A percentile compares a stretch with the other conserved stretches of the same genome.
Evolutionary conservation across 345 rosid species (phyloP).

Genomic region (Nephelium lappaceum): DNA sequence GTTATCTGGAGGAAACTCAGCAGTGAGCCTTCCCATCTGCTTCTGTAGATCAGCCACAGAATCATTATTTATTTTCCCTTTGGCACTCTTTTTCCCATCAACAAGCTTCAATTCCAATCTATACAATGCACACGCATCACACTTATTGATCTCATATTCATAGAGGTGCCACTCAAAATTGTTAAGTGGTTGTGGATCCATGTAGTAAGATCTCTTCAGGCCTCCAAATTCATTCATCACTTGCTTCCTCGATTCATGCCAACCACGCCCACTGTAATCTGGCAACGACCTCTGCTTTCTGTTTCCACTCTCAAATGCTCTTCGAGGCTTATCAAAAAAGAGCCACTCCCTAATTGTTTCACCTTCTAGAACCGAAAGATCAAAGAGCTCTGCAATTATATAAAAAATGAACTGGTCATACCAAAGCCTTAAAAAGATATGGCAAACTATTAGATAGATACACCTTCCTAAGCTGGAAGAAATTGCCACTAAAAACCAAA

Average conservation of each 20-base stretch:
- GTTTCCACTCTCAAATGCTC: constrained; percentile 96
- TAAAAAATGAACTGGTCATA: constrained; percentile 17
- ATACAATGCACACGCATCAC: constrained; percentile 92
- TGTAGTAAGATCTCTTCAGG: constrained; percentile 94
- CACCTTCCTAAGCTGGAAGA: constrained; percentile 5
- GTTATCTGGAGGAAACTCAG: constrained; percentile 82
- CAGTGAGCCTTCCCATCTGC: constrained; percentile 92
- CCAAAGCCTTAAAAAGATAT: constrained; percentile 18
- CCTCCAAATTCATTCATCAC: constrained; percentile 92
- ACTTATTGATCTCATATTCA: constrained; percentile 93
- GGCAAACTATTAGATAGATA: neutral
- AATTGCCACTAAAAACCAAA: constrained; percentile 9
- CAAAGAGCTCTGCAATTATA: constrained; percentile 81
- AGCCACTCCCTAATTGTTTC: constrained; percentile 99
- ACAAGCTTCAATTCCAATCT: constrained; percentile 93
- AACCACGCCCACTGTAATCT: constrained; percentile 96
- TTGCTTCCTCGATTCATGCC: constrained; percentile 99
- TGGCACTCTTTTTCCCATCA: constrained; percentile 84
- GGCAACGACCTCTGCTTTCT: constrained; percentile 98
- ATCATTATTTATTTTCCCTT: constrained; percentile 69
- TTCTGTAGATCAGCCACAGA: constrained; percentile 90
- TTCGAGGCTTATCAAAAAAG: constrained; percentile 93
- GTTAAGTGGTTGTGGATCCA: constrained; percentile 97
- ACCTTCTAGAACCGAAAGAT: constrained; percentile 78
- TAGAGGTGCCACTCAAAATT: constrained; percentile 97